Conservation (phyloP, 208 protist genomes). For the Wallacemonas rigidus region DNA sequence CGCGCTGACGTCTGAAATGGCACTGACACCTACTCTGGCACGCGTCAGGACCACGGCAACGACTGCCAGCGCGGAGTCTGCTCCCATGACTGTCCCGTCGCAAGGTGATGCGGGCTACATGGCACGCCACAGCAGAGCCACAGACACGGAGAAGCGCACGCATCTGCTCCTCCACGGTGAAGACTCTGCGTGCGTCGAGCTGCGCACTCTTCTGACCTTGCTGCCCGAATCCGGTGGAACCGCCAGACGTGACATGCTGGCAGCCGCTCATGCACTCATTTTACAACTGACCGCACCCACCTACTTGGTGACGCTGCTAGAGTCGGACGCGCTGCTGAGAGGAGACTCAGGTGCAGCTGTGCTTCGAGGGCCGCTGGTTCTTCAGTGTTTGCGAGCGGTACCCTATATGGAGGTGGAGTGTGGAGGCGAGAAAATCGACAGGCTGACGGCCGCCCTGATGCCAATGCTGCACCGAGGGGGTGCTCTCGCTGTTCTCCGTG, state of each 20-base stretch:
- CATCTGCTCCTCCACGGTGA: not conserved
- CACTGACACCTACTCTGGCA: too few species aligned
- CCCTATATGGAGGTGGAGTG: not conserved
- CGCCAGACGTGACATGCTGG: constrained; percentile 1
- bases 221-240: not conserved
- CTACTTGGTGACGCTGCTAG: not conserved
- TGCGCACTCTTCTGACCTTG: not conserved
- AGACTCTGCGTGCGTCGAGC: not conserved
- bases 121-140: too few species aligned
- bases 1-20: too few species aligned
- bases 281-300: not conserved
- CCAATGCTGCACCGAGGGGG: not conserved
- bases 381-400: not conserved
- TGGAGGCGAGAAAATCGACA: not conserved
- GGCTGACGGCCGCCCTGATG: constrained; percentile 21
- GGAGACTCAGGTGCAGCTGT: not conserved
- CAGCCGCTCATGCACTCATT: not conserved
- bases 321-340: not conserved
- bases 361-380: not conserved
- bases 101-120: not conserved
- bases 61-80: too few species aligned
- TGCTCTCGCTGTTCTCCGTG: not conserved
- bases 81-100: too few species aligned
- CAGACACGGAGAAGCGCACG: not conserved
- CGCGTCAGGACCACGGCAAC: too few species aligned